Base-by-base conservation (phyloP, 441 rosid genomes). In the Jatropha podagrica region DNA sequence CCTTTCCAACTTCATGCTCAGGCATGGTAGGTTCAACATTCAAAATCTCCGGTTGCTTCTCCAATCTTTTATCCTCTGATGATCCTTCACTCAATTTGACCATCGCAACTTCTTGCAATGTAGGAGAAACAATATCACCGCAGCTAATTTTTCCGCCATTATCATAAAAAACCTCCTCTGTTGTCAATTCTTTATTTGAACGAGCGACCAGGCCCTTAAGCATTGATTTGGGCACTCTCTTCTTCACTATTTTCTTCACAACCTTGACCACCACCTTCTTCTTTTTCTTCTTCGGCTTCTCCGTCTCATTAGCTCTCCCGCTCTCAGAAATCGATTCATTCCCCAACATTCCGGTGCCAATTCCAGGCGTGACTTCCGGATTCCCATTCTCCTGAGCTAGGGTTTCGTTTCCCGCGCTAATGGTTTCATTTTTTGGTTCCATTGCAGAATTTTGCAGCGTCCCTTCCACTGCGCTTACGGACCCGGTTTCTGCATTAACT, bases 161-260 rank as follows among this genome's bases (percentile, higher is more conserved):
- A 56, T 52, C 61, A 42, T 56, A n/a, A 12, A 52, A 42, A 64
- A 15, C 20, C 46, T 37, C 44, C 63, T 41, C 60, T n/a, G 42
- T 18, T 15, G 61, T 14, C 58, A 40, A 14, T 44, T 74, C 63
- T n/a, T 32, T 23, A 37, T 23, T 70, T 5, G 65, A 46, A 69
- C 44, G 54, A 55, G 64, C 27, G 54, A 73, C 42, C 14, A 55
- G 27, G 44, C 38, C 54, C 44, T 68, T 76, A 1, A 18, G 60
- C 27, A 76, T 48, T 11, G 68, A 63, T 62, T 76, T 80, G 13
- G 72, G 76, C 11, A 72, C 76, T 66, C 68, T 58, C 71, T 56
- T 80, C 67, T 68, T 76, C 68, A 76, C 77, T 56, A 76, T 18
- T 38, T 68, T 73, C 75, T 80, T 80, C 68, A 80, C 80, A 56